These are phyloP conservation scores for Backusella westeae DNA, from an alignment of 192 early-diverging fungal genomes.

Conservation along the genomic window DNA sequence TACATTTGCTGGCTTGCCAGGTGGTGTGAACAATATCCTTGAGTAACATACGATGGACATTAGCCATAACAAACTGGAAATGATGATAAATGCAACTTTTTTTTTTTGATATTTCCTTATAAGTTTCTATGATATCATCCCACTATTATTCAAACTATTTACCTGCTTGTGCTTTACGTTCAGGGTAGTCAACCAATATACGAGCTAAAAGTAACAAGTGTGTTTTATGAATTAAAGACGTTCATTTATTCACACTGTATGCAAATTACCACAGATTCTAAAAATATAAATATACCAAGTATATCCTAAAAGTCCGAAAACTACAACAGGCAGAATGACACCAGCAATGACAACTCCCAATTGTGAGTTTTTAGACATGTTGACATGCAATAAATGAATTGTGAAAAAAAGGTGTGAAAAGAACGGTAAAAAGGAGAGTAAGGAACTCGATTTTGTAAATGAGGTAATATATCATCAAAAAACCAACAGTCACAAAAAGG, in stretches of 20 bases:
- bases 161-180: slow-evolving; percentile 10
- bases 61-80: slow-evolving; percentile 21
- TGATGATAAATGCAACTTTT: slow-evolving; percentile 24
- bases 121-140: neutral
- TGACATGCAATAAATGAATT: neutral
- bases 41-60: slow-evolving; percentile 19
- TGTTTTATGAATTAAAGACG: neutral
- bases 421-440: neutral
- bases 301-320: slow-evolving; percentile 26
- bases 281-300: slow-evolving; percentile 37
- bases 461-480: neutral
- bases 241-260: neutral
- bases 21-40: slow-evolving; percentile 20
- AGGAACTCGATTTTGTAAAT: neutral
- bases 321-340: slow-evolving; percentile 25
- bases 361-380: slow-evolving; percentile 9
- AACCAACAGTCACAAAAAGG: neutral
- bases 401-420: neutral
- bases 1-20: slow-evolving; percentile 27
- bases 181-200: neutral
- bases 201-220: neutral
- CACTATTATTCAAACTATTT: neutral
- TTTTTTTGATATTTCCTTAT: neutral
- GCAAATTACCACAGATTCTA: slow-evolving; percentile 32
- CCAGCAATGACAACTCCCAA: neutral